A percentile compares a stretch with the other conserved stretches of the same genome.
phyloP scores from a whole-genome alignment of 225 moss, liverwort and hornwort genomes.

The Marchantia polymorpha region DNA sequence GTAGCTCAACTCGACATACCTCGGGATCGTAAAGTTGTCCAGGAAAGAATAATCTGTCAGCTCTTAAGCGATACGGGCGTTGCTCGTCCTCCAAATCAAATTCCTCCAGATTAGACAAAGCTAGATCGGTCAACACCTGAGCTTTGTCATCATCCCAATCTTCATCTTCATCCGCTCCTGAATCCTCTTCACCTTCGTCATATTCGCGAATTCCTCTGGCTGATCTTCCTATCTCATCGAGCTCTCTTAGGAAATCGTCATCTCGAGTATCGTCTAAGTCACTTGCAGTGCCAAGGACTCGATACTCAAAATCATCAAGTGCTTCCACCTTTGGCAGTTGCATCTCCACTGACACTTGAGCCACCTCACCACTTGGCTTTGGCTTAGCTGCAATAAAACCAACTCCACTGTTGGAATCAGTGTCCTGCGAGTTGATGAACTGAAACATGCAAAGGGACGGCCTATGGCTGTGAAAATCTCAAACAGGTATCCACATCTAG shows the following conservation, averaged over 20 bases:
- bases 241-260: conserved; percentile 80
- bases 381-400: conserved; percentile 27
- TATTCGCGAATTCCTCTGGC: conserved; percentile 46
- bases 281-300: conserved; percentile 36
- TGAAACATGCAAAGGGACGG: neutral
- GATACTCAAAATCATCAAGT: conserved; percentile 46
- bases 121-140: conserved; percentile 76
- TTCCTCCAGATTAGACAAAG: conserved; percentile 70
- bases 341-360: conserved; percentile 10
- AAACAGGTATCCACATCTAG: neutral
- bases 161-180: conserved; percentile 54
- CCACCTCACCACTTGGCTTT: neutral
- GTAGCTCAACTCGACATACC: conserved; percentile 36
- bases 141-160: conserved; percentile 79
- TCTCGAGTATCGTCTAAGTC: conserved; percentile 48
- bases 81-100: conserved; percentile 94
- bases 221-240: conserved; percentile 87
- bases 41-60: conserved; percentile 87
- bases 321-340: conserved; percentile 25
- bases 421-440: neutral
- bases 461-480: neutral
- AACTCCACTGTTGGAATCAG: neutral
- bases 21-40: conserved; percentile 92
- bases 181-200: conserved; percentile 30
- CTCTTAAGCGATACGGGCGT: conserved; percentile 83